phyloP scores from a whole-genome alignment of 371 early-diverging fungal species.

The Mucor mucedo region DNA sequence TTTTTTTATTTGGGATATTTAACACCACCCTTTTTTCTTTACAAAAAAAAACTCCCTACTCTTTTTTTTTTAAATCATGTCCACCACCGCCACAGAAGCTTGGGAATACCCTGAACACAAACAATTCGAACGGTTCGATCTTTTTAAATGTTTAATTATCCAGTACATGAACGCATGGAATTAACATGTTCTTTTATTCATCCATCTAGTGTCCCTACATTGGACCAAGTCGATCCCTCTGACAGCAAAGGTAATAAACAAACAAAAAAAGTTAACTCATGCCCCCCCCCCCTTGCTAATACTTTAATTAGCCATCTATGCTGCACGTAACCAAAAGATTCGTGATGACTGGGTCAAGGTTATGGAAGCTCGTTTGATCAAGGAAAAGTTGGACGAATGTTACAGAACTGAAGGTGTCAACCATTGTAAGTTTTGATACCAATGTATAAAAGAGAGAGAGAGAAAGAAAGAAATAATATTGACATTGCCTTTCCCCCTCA shows the following conservation, averaged over 20 bases:
- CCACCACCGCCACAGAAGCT: constrained; percentile 35
- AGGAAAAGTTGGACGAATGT: constrained; percentile 78
- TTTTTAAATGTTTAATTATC: background rate
- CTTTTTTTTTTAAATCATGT: constrained; percentile 22
- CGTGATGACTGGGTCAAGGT: constrained; percentile 86
- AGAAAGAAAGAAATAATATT: no score
- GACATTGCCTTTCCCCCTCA: background rate
- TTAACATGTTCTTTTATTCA: background rate
- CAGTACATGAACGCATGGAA: no score
- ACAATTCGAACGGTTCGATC: constrained; percentile 51
- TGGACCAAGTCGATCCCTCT: constrained; percentile 51
- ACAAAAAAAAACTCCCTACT: constrained; percentile 13
- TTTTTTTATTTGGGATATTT: constrained; percentile 7
- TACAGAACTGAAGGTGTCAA: constrained; percentile 84
- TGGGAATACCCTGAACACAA: constrained; percentile 59
- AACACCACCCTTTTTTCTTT: background rate
- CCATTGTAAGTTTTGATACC: constrained; percentile 64
- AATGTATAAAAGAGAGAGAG: background rate
- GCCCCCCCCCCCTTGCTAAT: background rate
- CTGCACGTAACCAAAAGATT: constrained; percentile 76
- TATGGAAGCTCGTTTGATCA: constrained; percentile 81
- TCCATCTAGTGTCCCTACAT: constrained; percentile 46
- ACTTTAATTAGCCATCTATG: constrained; percentile 65
- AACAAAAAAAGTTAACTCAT: background rate
- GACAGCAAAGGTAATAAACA: constrained; percentile 54